Base-by-base conservation (phyloP, 306 rosid species). In the Glycine tomentella region DNA sequence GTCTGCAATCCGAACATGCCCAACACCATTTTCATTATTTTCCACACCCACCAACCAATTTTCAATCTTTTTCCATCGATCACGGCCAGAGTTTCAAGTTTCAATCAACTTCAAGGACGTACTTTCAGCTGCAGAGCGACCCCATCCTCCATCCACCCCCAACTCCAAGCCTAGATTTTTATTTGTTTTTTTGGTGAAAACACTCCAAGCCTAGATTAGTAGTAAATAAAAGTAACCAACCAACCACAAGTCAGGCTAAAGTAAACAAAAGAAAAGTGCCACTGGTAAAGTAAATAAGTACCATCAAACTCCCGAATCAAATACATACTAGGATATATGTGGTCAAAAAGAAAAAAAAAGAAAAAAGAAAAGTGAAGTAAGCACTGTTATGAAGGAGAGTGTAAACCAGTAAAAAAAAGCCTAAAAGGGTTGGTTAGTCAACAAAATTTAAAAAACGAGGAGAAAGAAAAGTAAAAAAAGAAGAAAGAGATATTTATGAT, bases 11-110 rank as follows among this genome's bases (percentile, higher is more conserved):
- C 44, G 67, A 10, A 36, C 53, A 58, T 4, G 31, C 31, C 31
- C 31, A 25, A 25, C 31, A 25, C 44, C 74, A 38, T 4, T 25
- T 15, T 44, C 52, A 52, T 51, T 55, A 31, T 45, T 70, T 53
- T 71, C 46, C 76, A 16, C 42, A 57, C 72, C 76, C 71, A 72
- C 76, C 75, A 83, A 83, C 80, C 76, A 72, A 53, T 45, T 56
- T 12, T 8, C 77, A 36, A 74, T 67, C 53, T 79, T 83, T 25
- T 44, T 9, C 55, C 46, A 16, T 20, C 53, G 51, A 49, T 17
- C 48, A 53, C 56, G 59, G 52, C 46, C 44, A 66, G 2, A 74
- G 34, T 5, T 65, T 66, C 46, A 10, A 36, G 50, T 63, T 76
- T 36, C 40, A 2, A 36, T 76, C 72, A 76, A 62, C 51, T 33